Evolutionary conservation across 352 stramenopile species (phyloP), one percentile per base, ranked within the genome.

Genomic region (Phytophthora citricola): DNA sequence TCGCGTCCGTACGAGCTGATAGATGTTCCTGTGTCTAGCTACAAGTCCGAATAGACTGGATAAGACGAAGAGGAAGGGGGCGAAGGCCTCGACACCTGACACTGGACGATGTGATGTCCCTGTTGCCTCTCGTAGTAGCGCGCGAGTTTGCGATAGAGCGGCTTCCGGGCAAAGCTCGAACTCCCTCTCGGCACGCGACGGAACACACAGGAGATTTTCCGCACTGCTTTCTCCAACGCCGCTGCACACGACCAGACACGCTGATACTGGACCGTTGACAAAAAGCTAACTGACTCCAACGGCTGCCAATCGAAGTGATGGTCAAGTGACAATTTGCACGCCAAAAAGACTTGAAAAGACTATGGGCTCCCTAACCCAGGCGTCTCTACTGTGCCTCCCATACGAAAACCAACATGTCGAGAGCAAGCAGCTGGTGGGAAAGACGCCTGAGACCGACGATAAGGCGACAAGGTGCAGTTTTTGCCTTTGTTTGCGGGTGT

Each of bases 161-260:
- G 36, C 66, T 74, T 70, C 54, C 59, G 5, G 49, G 51, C 49
- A 71, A 66, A 63, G 61, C 34, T 43, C 12, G 22, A 24, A 20
- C 34, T 63, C 43, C 20, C 38, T 52, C 15, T 40, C 62, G 39
- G 47, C 43, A 58, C 63, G 41, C 46, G 40, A 73, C 44, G 44
- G 60, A 51, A 44, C 58, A 73, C 54, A 58, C 41, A 47, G n/a
- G 57, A 69, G 58, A 63, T 63, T 68, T 75, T 62, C 54, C 52
- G 34, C 58, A 64, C 52, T 61, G 39, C 56, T 36, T 36, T 55
- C 44, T 41, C 44, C 51, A 26, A 26, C 31, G 38, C 34, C n/a
- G 14, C 11, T 27, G 41, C 7, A 36, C 66, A 66, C 67, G 55
- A 74, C 45, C 32, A 22, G 54, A 75, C 66, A 55, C 54, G 40